Percentiles rank a stretch among this genome's conserved stretches.
Conservation (phyloP, 495 filamentous ascomycete species). For the Cryomyces antarcticus region DNA sequence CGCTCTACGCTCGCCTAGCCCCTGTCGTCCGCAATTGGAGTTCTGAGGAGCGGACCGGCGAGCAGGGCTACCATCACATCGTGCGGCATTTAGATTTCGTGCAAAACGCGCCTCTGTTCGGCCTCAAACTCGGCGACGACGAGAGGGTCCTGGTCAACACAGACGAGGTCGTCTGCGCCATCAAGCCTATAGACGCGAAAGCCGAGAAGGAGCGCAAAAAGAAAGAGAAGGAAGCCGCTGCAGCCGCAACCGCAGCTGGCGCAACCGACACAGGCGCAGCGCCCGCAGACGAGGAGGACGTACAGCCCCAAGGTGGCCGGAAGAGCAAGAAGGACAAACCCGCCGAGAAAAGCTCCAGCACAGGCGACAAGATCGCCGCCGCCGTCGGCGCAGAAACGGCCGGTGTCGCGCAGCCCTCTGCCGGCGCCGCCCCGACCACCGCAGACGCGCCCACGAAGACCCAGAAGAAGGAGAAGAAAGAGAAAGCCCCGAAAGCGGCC, state of each 20-base stretch:
- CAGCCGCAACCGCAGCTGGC: slow-evolving; percentile 4
- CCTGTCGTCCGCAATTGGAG: slow-evolving; percentile 64
- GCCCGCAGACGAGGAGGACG: slow-evolving; percentile 1
- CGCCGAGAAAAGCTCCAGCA: slow-evolving; percentile 14
- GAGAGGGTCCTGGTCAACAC: slow-evolving; percentile 69
- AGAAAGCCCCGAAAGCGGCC: slow-evolving; percentile 45
- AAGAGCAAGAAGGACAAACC: slow-evolving; percentile 6
- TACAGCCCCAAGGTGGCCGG: slow-evolving; percentile 2
- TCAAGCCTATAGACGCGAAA: slow-evolving; percentile 27
- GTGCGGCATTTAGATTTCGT: slow-evolving; percentile 87
- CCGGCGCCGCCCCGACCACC: neutral
- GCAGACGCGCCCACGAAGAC: neutral
- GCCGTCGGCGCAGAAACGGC: slow-evolving; percentile 11
- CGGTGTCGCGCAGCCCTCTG: slow-evolving; percentile 2
- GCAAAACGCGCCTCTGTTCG: slow-evolving; percentile 68
- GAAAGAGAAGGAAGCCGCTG: slow-evolving; percentile 21
- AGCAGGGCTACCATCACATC: slow-evolving; percentile 77
- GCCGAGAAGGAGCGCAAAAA: slow-evolving; percentile 34
- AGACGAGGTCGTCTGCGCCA: slow-evolving; percentile 51
- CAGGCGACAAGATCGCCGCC: slow-evolving; percentile 11
- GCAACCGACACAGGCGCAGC: neutral
- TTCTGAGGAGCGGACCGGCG: slow-evolving; percentile 72
- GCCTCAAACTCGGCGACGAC: slow-evolving; percentile 41
- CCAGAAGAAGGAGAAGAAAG: slow-evolving; percentile 63
- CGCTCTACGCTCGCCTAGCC: slow-evolving; percentile 62